Evolutionary conservation across 352 stramenopile genomes (phyloP).

Genomic region (Globisporangium uncinulatum): DNA sequence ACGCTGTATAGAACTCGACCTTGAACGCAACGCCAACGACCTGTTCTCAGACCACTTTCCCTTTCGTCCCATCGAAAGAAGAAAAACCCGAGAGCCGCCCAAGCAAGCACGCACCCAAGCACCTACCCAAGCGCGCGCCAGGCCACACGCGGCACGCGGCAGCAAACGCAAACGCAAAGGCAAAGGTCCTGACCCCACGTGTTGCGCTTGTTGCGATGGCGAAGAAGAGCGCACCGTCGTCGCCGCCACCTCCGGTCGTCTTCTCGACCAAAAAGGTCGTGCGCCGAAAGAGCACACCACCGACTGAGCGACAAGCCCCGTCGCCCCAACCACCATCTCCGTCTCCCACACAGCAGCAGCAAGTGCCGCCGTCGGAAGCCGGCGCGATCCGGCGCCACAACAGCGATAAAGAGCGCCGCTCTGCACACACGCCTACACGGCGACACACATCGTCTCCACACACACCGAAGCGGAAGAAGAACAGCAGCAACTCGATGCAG

Average conservation of each 20-base stretch:
- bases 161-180: background rate
- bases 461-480: constrained; percentile 15
- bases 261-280: constrained; percentile 65
- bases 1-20: too few species aligned
- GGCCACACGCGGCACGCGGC: background rate
- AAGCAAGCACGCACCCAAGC: too few species aligned
- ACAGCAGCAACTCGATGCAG: constrained; percentile 29
- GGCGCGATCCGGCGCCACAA: background rate
- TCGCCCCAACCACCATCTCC: too few species aligned
- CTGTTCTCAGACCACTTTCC: too few species aligned
- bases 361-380: background rate
- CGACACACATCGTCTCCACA: constrained; percentile 12
- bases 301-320: background rate
- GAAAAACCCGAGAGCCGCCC: too few species aligned
- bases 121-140: too few species aligned
- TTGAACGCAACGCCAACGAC: too few species aligned
- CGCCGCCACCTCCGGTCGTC: constrained; percentile 34
- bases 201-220: constrained; percentile 6
- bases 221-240: constrained; percentile 16
- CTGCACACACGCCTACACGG: background rate
- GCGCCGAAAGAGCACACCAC: constrained; percentile 10
- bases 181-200: background rate
- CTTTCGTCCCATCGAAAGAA: too few species aligned
- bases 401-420: background rate
- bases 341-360: constrained; percentile 8